Base-by-base conservation (phyloP, 176 grass and related monocot genomes). In the Zizania latifolia region DNA sequence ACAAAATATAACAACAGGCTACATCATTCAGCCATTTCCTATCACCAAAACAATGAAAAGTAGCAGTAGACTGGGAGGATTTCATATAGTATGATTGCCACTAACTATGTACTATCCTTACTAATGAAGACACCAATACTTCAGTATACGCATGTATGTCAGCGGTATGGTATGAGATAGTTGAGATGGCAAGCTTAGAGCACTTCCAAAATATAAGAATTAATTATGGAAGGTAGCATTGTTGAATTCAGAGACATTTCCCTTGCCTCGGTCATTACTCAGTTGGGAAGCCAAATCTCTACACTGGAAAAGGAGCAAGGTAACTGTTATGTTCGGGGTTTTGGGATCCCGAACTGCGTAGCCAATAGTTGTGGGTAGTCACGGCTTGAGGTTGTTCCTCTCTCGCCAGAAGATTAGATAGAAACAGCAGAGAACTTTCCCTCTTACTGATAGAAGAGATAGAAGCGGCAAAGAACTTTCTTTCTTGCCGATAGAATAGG, bases 231-330 rank as follows among this genome's bases (percentile, higher is more conserved):
- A 13, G 48, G 41, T 66, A 24, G 13, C 7, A 73, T 12, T 58
- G 22, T 30, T 65, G 15, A 73, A 79, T 39, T 32, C 59, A 66
- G 50, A 67, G 48, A 80, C 16, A 23, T 62, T 48, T 63, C 58
- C 38, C 73, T 35, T 62, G 15, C 30, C 54, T 16, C 22, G 1
- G 2, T 53, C 7, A 22, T 53, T 24, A 60, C 53, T 70, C 17
- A 26, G 38, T 59, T 19, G 38, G 57, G 10, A 68, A 58, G 28
- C 35, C 19, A 31, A 74, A 65, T 27, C 27, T 44, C 36, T 48
- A 28, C 81, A 65, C 28, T 77, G 54, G 58, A 65, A 65, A 8
- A 77, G 53, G 51, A 74, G 28, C 27, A 65, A 51, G 38, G 58
- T 14, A n/a, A n/a, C n/a, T n/a, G n/a, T n/a, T n/a, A n/a, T n/a